Percentiles rank a stretch among this genome's conserved stretches.
These are phyloP conservation scores for Myrmaecium sp. DNA, from an alignment of 2,329 filamentous ascomycete genomes.

Conservation along the genomic window DNA sequence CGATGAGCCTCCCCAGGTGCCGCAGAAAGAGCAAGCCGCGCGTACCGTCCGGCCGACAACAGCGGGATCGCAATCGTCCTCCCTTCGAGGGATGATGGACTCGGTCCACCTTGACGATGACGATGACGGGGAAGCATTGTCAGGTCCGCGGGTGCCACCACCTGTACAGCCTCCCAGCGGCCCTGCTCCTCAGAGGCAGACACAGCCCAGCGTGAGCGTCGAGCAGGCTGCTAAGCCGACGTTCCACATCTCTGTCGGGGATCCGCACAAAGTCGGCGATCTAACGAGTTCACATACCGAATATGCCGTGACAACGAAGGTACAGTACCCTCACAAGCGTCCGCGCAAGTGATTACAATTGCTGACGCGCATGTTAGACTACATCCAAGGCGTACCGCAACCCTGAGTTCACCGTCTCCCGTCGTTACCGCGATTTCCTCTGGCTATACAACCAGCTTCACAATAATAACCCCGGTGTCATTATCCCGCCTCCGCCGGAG, in stretches of 20 bases:
- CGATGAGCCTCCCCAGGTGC: conserved; percentile 49
- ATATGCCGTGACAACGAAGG: conserved; percentile 87
- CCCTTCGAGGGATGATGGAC: conserved; percentile 38
- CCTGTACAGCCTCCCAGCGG: conserved; percentile 37
- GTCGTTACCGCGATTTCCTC: conserved; percentile 88
- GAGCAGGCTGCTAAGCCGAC: conserved; percentile 86
- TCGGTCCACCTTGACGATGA: conserved; percentile 57
- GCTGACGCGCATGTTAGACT: conserved; percentile 38
- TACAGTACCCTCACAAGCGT: conserved; percentile 22
- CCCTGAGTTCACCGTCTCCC: conserved; percentile 80
- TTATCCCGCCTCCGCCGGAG: conserved; percentile 89
- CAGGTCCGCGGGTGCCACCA: conserved; percentile 46
- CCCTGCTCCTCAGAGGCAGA: conserved; percentile 32
- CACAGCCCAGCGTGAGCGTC: conserved; percentile 67
- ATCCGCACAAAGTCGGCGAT: conserved; percentile 96
- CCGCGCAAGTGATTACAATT: no score
- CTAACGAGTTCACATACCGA: conserved; percentile 95
- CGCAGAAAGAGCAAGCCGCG: conserved; percentile 42
- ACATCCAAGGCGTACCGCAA: conserved; percentile 91
- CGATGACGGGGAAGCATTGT: conserved; percentile 26
- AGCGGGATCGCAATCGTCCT: conserved; percentile 32
- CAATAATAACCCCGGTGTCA: conserved; percentile 83
- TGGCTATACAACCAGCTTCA: conserved; percentile 96
- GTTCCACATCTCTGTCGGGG: conserved; percentile 82
- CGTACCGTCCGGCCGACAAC: conserved; percentile 33